Evolutionary conservation across 2,329 filamentous ascomycete species (phyloP).

Genomic region (Blastomyces gilchristii): DNA sequence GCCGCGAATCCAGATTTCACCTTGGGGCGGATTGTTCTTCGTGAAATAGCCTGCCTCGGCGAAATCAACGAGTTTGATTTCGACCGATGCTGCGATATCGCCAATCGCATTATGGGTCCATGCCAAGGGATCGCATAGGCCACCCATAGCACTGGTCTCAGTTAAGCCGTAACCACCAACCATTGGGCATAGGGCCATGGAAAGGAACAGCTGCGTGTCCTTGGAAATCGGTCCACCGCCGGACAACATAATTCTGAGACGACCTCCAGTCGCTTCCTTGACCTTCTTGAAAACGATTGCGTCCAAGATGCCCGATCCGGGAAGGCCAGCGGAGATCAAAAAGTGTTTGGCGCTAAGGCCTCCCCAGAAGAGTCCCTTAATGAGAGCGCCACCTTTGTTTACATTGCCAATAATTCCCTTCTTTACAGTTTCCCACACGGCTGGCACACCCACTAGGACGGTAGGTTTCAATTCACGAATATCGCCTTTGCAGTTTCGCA

Average conservation of each 20-base stretch:
- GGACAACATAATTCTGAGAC: slow-evolving; percentile 82
- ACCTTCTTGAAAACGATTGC: slow-evolving; percentile 83
- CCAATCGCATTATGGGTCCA: slow-evolving; percentile 61
- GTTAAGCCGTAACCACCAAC: slow-evolving; percentile 88
- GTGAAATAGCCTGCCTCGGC: slow-evolving; percentile 89
- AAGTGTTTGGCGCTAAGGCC: slow-evolving; percentile 52
- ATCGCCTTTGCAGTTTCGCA: slow-evolving; percentile 84
- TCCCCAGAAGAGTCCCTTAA: slow-evolving; percentile 68
- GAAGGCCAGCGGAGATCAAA: slow-evolving; percentile 44
- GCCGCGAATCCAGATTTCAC: slow-evolving; percentile 77
- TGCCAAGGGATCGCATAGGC: slow-evolving; percentile 55
- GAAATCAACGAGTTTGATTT: slow-evolving; percentile 74
- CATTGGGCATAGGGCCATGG: slow-evolving; percentile 88
- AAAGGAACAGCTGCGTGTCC: slow-evolving; percentile 82
- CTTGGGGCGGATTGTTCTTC: slow-evolving; percentile 81
- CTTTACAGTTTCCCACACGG: slow-evolving; percentile 94
- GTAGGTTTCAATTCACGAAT: slow-evolving; percentile 87
- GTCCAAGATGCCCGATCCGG: slow-evolving; percentile 59
- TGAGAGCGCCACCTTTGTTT: slow-evolving; percentile 57
- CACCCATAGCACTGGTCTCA: slow-evolving; percentile 65
- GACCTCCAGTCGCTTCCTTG: slow-evolving; percentile 78
- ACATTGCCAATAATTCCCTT: slow-evolving; percentile 84
- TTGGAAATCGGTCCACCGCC: slow-evolving; percentile 84
- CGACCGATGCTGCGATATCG: slow-evolving; percentile 54
- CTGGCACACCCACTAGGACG: slow-evolving; percentile 85